Evolutionary conservation across 2,329 filamentous ascomycete species (phyloP).

Genomic region (Stachybotrys chlorohalonatus): DNA sequence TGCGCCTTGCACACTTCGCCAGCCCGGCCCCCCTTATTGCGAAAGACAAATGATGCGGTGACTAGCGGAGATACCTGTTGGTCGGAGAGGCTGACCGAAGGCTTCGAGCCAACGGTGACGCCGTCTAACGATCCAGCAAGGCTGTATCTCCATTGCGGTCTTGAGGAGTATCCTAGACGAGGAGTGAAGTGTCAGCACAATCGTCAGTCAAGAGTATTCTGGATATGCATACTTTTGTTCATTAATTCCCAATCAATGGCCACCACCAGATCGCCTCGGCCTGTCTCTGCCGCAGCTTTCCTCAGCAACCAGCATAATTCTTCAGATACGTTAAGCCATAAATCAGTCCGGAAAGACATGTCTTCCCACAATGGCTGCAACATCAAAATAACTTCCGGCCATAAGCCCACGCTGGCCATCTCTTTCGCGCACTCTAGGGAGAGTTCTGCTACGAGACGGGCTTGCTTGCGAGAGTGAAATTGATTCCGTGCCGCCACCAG

Average conservation of each 20-base stretch:
- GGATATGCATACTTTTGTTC: constrained; percentile 38
- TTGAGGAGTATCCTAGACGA: constrained; percentile 40
- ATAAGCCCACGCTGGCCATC: constrained; percentile 37
- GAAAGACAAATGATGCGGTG: constrained; percentile 47
- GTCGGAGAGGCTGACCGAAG: constrained; percentile 41
- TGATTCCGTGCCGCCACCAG: constrained; percentile 42
- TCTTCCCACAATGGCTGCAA: constrained; percentile 50
- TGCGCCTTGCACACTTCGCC: constrained; percentile 52
- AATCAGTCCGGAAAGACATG: constrained; percentile 45
- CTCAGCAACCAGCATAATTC: constrained; percentile 54
- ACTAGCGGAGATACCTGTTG: constrained; percentile 44
- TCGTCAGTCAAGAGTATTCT: too few relatives aligned
- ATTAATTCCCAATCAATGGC: constrained; percentile 59
- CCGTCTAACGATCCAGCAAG: constrained; percentile 47
- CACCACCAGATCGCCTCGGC: constrained; percentile 46
- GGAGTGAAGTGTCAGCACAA: constrained; percentile 3
- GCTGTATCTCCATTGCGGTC: constrained; percentile 52
- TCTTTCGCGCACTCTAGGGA: constrained; percentile 49
- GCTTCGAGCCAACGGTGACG: constrained; percentile 32
- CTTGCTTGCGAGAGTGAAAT: constrained; percentile 45
- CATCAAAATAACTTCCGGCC: constrained; percentile 44
- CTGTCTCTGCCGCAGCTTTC: constrained; percentile 42
- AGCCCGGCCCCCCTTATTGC: constrained; percentile 48
- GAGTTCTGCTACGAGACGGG: constrained; percentile 44
- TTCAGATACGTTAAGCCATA: constrained; percentile 51